Evolutionary conservation across 176 grass and related monocot species (phyloP).

Genomic region (Carex parvula): DNA sequence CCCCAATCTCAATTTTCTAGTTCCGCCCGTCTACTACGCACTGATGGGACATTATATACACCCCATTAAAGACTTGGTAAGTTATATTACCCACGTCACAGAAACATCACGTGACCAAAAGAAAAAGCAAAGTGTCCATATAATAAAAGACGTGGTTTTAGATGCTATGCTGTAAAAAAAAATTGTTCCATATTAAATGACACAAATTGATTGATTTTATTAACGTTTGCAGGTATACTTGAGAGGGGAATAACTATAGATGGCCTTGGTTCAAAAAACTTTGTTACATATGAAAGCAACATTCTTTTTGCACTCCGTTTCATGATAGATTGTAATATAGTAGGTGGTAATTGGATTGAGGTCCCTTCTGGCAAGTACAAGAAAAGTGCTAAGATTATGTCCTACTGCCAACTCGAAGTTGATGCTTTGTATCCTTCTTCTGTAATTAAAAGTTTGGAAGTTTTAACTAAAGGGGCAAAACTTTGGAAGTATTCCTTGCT

Average conservation of each 20-base stretch:
- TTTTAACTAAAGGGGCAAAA: neutral
- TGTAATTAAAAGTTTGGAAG: neutral
- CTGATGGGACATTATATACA: neutral
- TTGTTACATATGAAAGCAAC: constrained; percentile 95
- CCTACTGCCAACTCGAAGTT: constrained; percentile 83
- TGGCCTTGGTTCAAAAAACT: constrained; percentile 77
- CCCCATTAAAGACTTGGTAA: neutral
- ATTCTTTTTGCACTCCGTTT: constrained; percentile 96
- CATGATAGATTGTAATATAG: constrained; percentile 93
- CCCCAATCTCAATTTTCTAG: no score
- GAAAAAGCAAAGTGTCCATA: neutral
- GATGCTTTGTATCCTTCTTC: constrained; percentile 82
- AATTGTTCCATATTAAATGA: constrained; percentile 4
- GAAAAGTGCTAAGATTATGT: constrained; percentile 62
- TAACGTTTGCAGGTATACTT: constrained; percentile 58
- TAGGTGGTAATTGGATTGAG: constrained; percentile 99
- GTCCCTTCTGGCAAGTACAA: constrained; percentile 76
- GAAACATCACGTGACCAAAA: neutral
- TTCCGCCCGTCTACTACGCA: neutral
- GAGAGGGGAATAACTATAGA: constrained; percentile 84
- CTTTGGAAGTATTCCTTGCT: constrained; percentile 9
- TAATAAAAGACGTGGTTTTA: neutral
- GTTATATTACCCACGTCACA: neutral
- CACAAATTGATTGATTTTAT: constrained; percentile 20
- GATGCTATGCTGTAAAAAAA: neutral